Evolutionary conservation across 306 rosid species (phyloP), one percentile per base, ranked within the genome.

Genomic region (Lupinus albus): DNA sequence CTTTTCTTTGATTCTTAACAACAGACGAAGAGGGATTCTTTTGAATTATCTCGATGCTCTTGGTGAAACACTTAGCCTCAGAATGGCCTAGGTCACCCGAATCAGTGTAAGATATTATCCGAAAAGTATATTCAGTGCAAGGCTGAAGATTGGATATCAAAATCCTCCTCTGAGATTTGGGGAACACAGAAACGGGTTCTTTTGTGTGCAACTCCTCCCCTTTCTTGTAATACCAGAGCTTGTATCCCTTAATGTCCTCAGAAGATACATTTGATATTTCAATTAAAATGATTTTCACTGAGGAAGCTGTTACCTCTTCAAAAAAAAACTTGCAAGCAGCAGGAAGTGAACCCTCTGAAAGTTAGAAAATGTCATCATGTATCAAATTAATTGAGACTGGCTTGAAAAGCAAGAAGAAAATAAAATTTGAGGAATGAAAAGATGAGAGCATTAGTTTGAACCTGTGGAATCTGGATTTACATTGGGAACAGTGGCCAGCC

Each of bases 271-370:
- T 86, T 57, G 91, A 84, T 78, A 84, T 75, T 60, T 88, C 96
- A 44, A 89, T 78, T 63, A 93, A 81, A 54, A 93, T 82, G 32
- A 93, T 89, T 68, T 79, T 84, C 28, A 88, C 89, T 1, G 91
- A 86, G 16, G 96, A 83, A 54, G 87, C 63, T 74, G 91, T 60
- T 50, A 86, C 84, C 82, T 87, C 96, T 86, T 93, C 95, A 63
- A 93, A 93, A 75, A 93, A 76, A 82, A 93, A 93, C 84, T 89
- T 89, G 96, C 98, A 93, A 65, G 98, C 91, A 61, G 98, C 92
- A 79, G 98, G 95, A 75, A 89, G 91, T 36, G 95, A 89, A 71
- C 82, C 97, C 80, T 83, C 98, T 93, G 91, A 79, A 82, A 49
- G 58, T 25, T 36, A 25, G 17, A 64, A 64, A 61, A 73, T 57